These are phyloP conservation scores for Rusavskia elegans DNA, from an alignment of 495 filamentous ascomycete species.

Conservation along the genomic window DNA sequence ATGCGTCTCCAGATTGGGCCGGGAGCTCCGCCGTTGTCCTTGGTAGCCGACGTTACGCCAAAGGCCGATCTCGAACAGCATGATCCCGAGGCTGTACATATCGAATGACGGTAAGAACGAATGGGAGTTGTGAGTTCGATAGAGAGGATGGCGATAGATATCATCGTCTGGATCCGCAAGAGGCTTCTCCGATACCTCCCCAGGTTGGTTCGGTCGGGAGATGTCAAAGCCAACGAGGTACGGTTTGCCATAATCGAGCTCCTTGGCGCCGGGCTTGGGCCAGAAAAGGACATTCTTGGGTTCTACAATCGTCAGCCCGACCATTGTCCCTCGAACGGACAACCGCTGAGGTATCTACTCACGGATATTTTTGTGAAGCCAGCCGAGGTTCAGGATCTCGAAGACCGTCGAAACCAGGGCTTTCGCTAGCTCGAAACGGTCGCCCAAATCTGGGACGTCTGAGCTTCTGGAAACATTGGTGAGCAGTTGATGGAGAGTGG, in stretches of 20 bases:
- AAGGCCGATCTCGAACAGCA: constrained; percentile 19
- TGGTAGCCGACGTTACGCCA: constrained; percentile 10
- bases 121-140: constrained; percentile 9
- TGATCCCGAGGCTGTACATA: constrained; percentile 18
- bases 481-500: constrained; percentile 8
- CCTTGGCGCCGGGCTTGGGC: constrained; percentile 1
- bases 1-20: constrained; percentile 6
- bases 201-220: constrained; percentile 13
- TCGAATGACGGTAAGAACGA: constrained; percentile 17
- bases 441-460: constrained; percentile 13
- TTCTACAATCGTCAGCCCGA: background rate
- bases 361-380: constrained; percentile 23
- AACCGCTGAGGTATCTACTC: background rate
- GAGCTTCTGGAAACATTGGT: background rate
- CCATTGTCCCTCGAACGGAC: background rate
- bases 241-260: constrained; percentile 12
- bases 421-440: constrained; percentile 17
- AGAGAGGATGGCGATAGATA: constrained; percentile 21
- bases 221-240: constrained; percentile 22
- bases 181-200: constrained; percentile 15
- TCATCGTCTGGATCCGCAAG: constrained; percentile 16
- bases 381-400: constrained; percentile 22
- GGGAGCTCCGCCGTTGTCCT: background rate
- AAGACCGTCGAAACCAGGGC: constrained; percentile 19
- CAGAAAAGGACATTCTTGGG: constrained; percentile 24